Conservation (phyloP, 495 filamentous ascomycete species). For the Hypomontagnella monticulosa region DNA sequence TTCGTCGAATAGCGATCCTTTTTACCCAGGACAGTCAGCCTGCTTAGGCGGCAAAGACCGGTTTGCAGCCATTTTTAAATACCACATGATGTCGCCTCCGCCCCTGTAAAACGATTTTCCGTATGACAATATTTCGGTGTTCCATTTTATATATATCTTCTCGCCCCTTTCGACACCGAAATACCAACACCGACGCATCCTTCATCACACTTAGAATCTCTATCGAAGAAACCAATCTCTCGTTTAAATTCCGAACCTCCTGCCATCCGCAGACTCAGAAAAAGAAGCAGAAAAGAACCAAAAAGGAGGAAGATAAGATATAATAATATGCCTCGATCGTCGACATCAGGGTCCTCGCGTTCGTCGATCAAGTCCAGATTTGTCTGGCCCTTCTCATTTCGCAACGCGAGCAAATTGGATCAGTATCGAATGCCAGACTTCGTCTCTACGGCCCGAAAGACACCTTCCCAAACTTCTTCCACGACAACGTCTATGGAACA, state of each 20-base stretch:
- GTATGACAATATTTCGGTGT: background rate
- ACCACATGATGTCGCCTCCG: conserved; percentile 7
- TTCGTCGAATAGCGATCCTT: conserved; percentile 4
- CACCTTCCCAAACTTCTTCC: conserved; percentile 7
- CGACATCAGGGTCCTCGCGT: conserved; percentile 1
- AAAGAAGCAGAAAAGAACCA: background rate
- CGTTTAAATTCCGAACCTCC: background rate
- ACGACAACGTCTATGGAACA: background rate
- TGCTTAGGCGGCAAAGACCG: background rate
- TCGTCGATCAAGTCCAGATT: conserved; percentile 7
- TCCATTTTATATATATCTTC: background rate
- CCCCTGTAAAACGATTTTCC: background rate
- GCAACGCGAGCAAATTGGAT: conserved; percentile 15
- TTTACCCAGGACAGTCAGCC: background rate
- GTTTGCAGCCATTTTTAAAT: background rate
- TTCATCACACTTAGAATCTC: too few relatives aligned
- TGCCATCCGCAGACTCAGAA: background rate
- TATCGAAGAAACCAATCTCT: conserved; percentile 3
- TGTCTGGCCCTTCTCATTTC: conserved; percentile 21
- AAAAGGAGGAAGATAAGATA: background rate
- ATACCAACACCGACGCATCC: too few relatives aligned
- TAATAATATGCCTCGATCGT: conserved; percentile 9
- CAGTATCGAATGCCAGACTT: conserved; percentile 17
- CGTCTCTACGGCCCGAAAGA: background rate
- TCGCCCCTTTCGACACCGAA: background rate